Evolutionary conservation across 371 early-diverging fungal genomes (phyloP), one percentile per base, ranked within the genome.

Genomic region (Funneliformis caledonium): DNA sequence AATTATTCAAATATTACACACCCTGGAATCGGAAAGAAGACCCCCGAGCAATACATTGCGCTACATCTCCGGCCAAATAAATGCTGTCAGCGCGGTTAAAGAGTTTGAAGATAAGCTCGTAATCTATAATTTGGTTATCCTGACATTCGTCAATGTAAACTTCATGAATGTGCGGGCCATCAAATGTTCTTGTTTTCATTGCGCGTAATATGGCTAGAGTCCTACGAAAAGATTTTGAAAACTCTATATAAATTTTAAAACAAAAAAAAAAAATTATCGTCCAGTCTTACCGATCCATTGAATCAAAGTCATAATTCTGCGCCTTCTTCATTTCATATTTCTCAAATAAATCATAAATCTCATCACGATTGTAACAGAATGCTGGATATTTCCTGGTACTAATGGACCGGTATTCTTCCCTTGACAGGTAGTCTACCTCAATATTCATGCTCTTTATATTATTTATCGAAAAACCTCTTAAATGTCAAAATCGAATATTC

Each of bases 1-100:
- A 11, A 2, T 47, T 9, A 11, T 12, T 50, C 14, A 2, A 50
- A 12, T 0, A 31, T 43, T 19, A 7, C 22, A 56, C 33, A 74
- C 75, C 59, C 26, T 74, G 75, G 4, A 74, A 74, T 52, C 75
- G 37, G n/a, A 74, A 72, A 72, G 72, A 72, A 42, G 72, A 72
- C 10, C 72, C 72, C n/a, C 26, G 11, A 16, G 72, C 72, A 48
- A 72, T 72, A 42, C 72, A 72, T 72, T 72, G 72, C n/a, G 72
- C 72, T 72, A 72, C 45, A 72, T 72, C 72, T 47, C 72, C 72
- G 3, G 72, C 72, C 33, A 72, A 14, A 43, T 47, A 72, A 72
- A 72, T 59, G 75, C 60, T 74, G 9, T 22, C 48, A 31, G 59
- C 59, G 33, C 42, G 75, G 5, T 52, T 4, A 47, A 74, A 74